A percentile compares a stretch with the other conserved stretches of the same genome.
These are phyloP conservation scores for Phytophthora ohioensis DNA, from an alignment of 352 stramenopile species.

Conservation along the genomic window DNA sequence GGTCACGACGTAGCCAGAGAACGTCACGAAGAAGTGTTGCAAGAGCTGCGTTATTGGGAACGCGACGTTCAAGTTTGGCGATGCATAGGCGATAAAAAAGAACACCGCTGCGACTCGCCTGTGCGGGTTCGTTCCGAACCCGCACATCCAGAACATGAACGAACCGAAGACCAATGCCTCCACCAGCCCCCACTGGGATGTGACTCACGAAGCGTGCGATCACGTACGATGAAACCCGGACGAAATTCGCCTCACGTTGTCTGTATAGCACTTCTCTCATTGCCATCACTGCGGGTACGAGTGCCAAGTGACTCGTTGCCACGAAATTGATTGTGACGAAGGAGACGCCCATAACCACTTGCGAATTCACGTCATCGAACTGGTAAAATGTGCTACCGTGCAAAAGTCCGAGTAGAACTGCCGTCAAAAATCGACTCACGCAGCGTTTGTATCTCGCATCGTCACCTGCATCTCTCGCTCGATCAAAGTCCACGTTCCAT, in stretches of 20 bases:
- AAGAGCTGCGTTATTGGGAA: slow-evolving; percentile 36
- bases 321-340: slow-evolving; percentile 79
- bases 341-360: slow-evolving; percentile 63
- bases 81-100: slow-evolving; percentile 39
- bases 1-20: slow-evolving; percentile 46
- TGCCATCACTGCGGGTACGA: slow-evolving; percentile 69
- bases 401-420: slow-evolving; percentile 37
- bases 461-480: slow-evolving; percentile 57
- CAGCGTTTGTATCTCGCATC: slow-evolving; percentile 29
- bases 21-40: slow-evolving; percentile 41
- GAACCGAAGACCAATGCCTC: slow-evolving; percentile 76
- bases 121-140: too few species aligned
- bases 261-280: slow-evolving; percentile 68
- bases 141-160: slow-evolving; percentile 75
- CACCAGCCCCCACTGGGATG: slow-evolving; percentile 42
- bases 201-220: slow-evolving; percentile 38
- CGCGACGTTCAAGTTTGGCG: slow-evolving; percentile 42
- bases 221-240: slow-evolving; percentile 62
- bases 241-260: slow-evolving; percentile 77
- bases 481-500: slow-evolving; percentile 15
- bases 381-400: slow-evolving; percentile 37
- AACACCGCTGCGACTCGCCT: slow-evolving; percentile 33
- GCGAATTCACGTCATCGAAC: slow-evolving; percentile 27
- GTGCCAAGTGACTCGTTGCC: slow-evolving; percentile 55
- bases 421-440: slow-evolving; percentile 19